phyloP scores from a whole-genome alignment of 345 rosid species.

The Hypericum perforatum region DNA sequence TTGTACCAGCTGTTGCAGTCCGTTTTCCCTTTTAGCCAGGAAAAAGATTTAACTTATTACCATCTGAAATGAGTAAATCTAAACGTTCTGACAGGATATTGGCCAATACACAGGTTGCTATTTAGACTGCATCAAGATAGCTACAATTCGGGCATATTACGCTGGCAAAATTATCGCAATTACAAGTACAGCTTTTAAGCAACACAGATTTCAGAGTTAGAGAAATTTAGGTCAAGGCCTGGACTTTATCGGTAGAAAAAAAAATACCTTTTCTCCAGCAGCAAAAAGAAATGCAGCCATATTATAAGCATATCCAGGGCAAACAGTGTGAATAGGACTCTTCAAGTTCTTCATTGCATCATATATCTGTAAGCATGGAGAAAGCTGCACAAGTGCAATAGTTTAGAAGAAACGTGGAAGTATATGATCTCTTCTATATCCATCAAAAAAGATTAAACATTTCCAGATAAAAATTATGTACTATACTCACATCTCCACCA shows the following conservation, averaged over 20 bases:
- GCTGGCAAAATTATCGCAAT: too few relatives aligned
- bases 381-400: conserved; percentile 40
- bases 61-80: too few relatives aligned
- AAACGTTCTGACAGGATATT: too few relatives aligned
- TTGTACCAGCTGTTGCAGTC: background rate
- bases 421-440: background rate
- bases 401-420: conserved; percentile 6
- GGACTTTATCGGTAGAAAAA: background rate
- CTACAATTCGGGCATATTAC: too few relatives aligned
- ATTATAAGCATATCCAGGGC: conserved; percentile 71
- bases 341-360: conserved; percentile 83
- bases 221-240: background rate
- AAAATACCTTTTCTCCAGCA: conserved; percentile 76
- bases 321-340: conserved; percentile 68
- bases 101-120: too few relatives aligned
- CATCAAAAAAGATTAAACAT: background rate
- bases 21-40: background rate
- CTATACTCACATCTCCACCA: conserved; percentile 76
- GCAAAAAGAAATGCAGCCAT: conserved; percentile 81
- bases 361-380: conserved; percentile 72
- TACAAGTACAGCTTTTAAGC: background rate
- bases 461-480: conserved; percentile 5
- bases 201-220: background rate
- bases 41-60: background rate
- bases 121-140: too few relatives aligned